Conservation (phyloP, 108 stramenopile species). For the Skeletonema potamos region DNA sequence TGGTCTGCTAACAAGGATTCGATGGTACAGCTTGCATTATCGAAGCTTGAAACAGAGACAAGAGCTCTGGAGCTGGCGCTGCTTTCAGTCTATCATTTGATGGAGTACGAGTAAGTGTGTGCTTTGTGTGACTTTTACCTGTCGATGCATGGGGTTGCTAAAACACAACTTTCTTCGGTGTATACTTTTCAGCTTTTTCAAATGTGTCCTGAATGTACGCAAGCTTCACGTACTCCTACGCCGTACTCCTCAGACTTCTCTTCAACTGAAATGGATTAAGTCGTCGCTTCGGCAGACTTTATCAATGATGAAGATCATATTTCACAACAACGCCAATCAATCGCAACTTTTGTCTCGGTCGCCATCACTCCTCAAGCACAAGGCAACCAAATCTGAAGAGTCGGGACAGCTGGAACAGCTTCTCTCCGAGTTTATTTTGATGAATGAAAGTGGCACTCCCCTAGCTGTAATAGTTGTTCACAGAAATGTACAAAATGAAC, state of each 20-base stretch:
- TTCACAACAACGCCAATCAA: neutral
- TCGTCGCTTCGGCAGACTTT: neutral
- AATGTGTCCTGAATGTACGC: slow-evolving; percentile 22
- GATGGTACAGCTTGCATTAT: slow-evolving; percentile 10
- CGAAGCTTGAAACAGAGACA: slow-evolving; percentile 11
- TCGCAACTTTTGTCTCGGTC: neutral
- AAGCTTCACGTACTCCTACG: slow-evolving; percentile 26
- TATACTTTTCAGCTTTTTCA: slow-evolving; percentile 21
- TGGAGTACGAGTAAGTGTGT: slow-evolving; percentile 33
- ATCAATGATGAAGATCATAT: slow-evolving; percentile 2
- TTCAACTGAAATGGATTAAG: slow-evolving; percentile 31
- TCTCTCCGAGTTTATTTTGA: slow-evolving; percentile 12
- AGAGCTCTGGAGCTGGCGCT: slow-evolving; percentile 20
- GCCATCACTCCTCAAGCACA: neutral
- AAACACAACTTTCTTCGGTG: no score
- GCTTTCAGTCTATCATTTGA: slow-evolving; percentile 8
- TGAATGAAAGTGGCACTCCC: slow-evolving; percentile 4
- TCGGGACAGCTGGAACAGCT: slow-evolving; percentile 11
- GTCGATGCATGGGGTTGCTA: neutral
- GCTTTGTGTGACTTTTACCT: neutral
- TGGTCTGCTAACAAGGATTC: neutral
- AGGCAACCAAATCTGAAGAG: slow-evolving; percentile 1
- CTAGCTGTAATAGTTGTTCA: slow-evolving; percentile 28
- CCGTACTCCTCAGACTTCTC: neutral
- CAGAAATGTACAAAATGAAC: slow-evolving; percentile 3